phyloP scores from a whole-genome alignment of 768 basidiomycete species.

The Cystobasidium onofrii region DNA sequence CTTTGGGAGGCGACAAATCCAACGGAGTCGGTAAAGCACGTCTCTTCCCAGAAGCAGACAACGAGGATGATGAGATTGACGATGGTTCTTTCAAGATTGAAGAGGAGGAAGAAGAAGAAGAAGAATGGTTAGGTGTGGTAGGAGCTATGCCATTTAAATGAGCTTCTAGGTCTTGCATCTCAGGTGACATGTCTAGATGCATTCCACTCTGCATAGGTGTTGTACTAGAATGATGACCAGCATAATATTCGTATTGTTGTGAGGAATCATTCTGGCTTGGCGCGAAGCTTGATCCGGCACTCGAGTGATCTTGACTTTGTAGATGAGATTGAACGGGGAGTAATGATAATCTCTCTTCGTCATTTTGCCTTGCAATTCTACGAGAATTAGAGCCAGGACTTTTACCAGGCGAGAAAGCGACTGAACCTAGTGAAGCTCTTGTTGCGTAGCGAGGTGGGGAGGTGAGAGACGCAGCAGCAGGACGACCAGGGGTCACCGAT shows the following conservation, averaged over 20 bases:
- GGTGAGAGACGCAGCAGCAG: background rate
- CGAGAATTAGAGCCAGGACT: background rate
- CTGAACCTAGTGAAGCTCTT: background rate
- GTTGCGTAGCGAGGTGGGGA: slow-evolving; percentile 27
- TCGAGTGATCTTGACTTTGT: too few relatives aligned
- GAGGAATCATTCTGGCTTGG: background rate
- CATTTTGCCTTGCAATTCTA: background rate
- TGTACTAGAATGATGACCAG: background rate
- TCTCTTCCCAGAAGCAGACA: background rate
- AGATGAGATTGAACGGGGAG: too few relatives aligned
- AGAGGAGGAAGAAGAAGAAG: too few relatives aligned
- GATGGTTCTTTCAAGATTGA: background rate
- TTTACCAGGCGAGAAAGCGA: slow-evolving; percentile 6
- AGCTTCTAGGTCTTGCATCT: slow-evolving; percentile 16
- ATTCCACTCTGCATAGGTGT: background rate
- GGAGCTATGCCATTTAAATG: background rate
- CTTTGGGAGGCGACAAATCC: slow-evolving; percentile 11
- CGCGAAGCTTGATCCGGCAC: background rate
- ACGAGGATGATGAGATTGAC: slow-evolving; percentile 7
- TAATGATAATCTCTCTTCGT: too few relatives aligned
- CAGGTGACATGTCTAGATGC: slow-evolving; percentile 1
- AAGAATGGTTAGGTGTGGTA: background rate
- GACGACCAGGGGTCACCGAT: too few relatives aligned
- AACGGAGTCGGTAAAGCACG: background rate
- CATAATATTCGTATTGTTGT: background rate